phyloP scores from a whole-genome alignment of 2,329 filamentous ascomycete genomes.

The Colletotrichum tabaci region DNA sequence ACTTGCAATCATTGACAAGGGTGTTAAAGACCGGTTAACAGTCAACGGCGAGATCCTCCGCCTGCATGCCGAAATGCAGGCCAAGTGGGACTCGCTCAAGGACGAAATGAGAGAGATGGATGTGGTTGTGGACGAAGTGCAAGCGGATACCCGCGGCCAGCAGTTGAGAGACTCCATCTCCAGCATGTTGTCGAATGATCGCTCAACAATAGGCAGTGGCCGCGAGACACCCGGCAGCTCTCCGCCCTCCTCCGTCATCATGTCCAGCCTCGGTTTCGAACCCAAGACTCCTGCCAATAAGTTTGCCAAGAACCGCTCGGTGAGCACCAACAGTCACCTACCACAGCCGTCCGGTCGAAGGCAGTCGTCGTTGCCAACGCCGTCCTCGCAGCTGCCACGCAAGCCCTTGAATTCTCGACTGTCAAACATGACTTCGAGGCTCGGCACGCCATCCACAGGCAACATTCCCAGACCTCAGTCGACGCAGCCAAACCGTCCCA shows the following conservation, averaged over 20 bases:
- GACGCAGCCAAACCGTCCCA: constrained; percentile 71
- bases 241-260: constrained; percentile 73
- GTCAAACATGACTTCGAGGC: constrained; percentile 66
- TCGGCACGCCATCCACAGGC: constrained; percentile 57
- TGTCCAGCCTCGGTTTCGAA: constrained; percentile 68
- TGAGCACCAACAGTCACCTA: constrained; percentile 62
- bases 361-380: constrained; percentile 64
- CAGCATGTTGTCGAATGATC: constrained; percentile 88
- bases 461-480: constrained; percentile 61
- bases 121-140: constrained; percentile 79
- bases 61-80: constrained; percentile 86
- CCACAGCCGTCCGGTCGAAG: constrained; percentile 62
- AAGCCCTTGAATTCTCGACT: constrained; percentile 61
- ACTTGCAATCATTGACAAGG: constrained; percentile 92
- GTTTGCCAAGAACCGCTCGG: constrained; percentile 62
- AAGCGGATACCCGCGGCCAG: constrained; percentile 74
- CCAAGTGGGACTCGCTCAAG: constrained; percentile 84
- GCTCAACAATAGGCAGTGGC: constrained; percentile 78
- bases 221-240: constrained; percentile 80
- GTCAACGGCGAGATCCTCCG: constrained; percentile 96
- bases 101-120: constrained; percentile 85
- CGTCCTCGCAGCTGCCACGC: constrained; percentile 56
- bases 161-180: constrained; percentile 93
- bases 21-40: constrained; percentile 94
- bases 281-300: constrained; percentile 61